Evolutionary conservation across 2,329 filamentous ascomycete species (phyloP).

Genomic region (Huntiella savannae): DNA sequence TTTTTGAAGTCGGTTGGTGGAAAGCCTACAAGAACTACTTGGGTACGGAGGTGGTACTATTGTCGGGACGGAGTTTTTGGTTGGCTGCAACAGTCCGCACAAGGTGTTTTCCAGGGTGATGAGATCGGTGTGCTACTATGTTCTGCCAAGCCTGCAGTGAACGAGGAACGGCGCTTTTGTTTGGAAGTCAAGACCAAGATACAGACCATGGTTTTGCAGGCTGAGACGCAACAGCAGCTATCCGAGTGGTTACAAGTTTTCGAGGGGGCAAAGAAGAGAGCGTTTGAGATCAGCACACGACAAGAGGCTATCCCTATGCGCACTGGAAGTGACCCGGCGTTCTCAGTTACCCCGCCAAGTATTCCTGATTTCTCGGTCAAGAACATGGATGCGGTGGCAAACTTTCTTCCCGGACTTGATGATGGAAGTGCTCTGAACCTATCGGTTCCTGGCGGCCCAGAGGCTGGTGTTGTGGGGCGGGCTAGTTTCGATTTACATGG

Average conservation of each 20-base stretch:
- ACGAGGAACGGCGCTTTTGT: conserved; percentile 87
- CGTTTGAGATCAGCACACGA: conserved; percentile 54
- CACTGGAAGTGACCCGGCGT: conserved; percentile 51
- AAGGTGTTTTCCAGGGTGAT: conserved; percentile 86
- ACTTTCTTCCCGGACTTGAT: too few relatives aligned
- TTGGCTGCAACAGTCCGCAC: conserved; percentile 66
- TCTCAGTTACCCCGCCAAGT: conserved; percentile 75
- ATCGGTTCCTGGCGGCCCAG: too few relatives aligned
- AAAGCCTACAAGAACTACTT: conserved; percentile 76
- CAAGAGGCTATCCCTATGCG: conserved; percentile 27
- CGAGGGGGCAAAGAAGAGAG: conserved; percentile 81
- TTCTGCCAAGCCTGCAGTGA: conserved; percentile 74
- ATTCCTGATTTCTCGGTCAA: conserved; percentile 83
- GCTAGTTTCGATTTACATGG: conserved; percentile 53
- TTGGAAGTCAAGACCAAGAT: conserved; percentile 98
- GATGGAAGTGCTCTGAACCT: too few relatives aligned
- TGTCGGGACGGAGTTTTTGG: conserved; percentile 92
- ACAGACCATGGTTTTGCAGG: conserved; percentile 71
- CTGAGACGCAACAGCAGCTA: conserved; percentile 81
- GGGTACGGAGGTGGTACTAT: conserved; percentile 89
- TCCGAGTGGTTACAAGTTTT: conserved; percentile 89
- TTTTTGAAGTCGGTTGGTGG: conserved; percentile 65
- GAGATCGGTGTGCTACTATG: conserved; percentile 90
- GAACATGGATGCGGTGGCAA: conserved; percentile 41
- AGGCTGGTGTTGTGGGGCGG: conserved; percentile 20